phyloP scores from a whole-genome alignment of 1,139 yeast species.

The Candida anutae region DNA sequence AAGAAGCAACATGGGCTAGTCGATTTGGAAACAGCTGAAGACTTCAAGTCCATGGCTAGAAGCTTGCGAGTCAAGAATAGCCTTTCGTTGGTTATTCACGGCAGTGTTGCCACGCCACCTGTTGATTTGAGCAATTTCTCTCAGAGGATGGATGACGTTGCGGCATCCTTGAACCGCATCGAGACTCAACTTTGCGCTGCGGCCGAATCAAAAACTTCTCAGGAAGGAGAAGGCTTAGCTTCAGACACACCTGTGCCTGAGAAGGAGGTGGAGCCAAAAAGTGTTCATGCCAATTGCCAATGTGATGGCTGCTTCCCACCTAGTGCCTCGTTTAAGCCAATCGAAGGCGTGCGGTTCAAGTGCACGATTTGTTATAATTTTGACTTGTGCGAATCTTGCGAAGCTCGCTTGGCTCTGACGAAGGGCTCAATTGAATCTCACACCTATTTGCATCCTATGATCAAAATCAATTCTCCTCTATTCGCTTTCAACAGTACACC shows the following conservation, averaged over 20 bases:
- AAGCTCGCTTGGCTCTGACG: conserved; percentile 10
- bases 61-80: conserved; percentile 40
- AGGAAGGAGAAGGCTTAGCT: neutral
- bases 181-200: too few relatives aligned
- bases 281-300: conserved; percentile 30
- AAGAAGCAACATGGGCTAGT: conserved; percentile 38
- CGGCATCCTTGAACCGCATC: conserved; percentile 5
- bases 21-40: conserved; percentile 27
- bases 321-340: conserved; percentile 19
- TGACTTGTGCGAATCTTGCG: conserved; percentile 52
- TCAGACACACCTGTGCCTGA: conserved; percentile 1
- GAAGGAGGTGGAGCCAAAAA: conserved; percentile 1
- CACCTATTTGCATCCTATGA: conserved; percentile 23
- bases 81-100: conserved; percentile 22
- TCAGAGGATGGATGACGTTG: conserved; percentile 17
- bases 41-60: conserved; percentile 39
- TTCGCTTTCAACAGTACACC: neutral
- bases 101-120: conserved; percentile 4
- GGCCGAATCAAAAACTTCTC: too few relatives aligned
- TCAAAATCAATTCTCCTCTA: conserved; percentile 12
- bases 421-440: conserved; percentile 15
- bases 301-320: conserved; percentile 41
- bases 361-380: conserved; percentile 50
- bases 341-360: conserved; percentile 44
- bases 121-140: conserved; percentile 16